Base-by-base conservation (phyloP, 2,329 filamentous ascomycete genomes). In the Colletotrichum sp. region DNA sequence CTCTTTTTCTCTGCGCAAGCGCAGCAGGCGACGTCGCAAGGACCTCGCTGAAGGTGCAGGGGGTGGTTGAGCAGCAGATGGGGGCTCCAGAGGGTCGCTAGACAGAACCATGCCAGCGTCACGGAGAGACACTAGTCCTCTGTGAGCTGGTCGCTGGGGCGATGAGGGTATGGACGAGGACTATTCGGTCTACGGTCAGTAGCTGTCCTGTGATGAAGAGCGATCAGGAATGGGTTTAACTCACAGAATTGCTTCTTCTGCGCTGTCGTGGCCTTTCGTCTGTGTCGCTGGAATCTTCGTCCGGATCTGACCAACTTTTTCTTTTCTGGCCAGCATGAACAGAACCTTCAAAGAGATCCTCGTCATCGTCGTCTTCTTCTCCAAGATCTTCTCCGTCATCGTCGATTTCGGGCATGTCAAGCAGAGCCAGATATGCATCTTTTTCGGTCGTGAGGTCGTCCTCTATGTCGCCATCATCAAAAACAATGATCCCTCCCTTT, bases 381-480 rank as follows among this genome's bases (percentile, higher is more conserved):
- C 90, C 92, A 64, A 92, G 87, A 68, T 92, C 89, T 30, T 93
- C 91, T 13, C 92, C 92, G 32, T 93, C 91, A 36, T 97, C 95
- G 52, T 95, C 95, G 64, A 98, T 87, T 63, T 98, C 95, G 1
- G 96, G 96, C 96, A 99, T 99, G 77, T 96, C 94, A 62, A 95
- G 89, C 68, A 99, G 87, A n/a, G 94, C 93, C 78, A 95, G 91
- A 82, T 98, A 99, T 52, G 97, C 96, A 75, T 95, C 93, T 79
- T 92, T 91, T 85, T 99, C 96, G 2, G 87, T 87, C 15, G 85
- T 85, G 39, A 99, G 87, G 39, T 96, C 95, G 79, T 96, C 94
- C 79, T 96, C 94, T 67, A 99, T 96, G 83, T 99, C 97, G 2
- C 96, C 97, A 82, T 99, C 97, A 81, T 99, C 97, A 83, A 97